A percentile compares a stretch with the other conserved stretches of the same genome.
These are phyloP conservation scores for Balakata baccata DNA, from an alignment of 345 rosid species.

Conservation along the genomic window DNA sequence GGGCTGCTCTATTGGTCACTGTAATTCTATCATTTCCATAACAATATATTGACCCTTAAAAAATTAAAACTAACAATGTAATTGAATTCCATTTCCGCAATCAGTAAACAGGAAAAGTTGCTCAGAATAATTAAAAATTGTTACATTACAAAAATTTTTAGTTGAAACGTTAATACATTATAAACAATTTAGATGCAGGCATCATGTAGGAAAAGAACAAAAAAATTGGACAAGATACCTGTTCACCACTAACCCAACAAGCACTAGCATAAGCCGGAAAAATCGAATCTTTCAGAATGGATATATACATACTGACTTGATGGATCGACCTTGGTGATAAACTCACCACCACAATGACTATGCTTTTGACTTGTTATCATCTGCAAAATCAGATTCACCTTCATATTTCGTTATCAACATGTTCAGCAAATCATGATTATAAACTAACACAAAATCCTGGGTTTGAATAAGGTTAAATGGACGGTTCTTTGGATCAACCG, in stretches of 20 bases:
- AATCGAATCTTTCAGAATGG: not conserved
- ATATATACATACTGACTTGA: slow-evolving; percentile 19
- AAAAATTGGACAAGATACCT: slow-evolving; percentile 10
- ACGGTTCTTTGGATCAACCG: no score
- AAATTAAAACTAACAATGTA: not conserved
- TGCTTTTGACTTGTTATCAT: slow-evolving; percentile 15
- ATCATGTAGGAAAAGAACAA: not conserved
- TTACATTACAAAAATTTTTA: not conserved
- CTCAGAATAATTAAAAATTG: slow-evolving; percentile 4
- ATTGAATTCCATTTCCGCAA: not conserved
- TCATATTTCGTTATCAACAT: not conserved
- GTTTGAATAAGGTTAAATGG: no score
- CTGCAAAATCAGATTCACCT: slow-evolving; percentile 23
- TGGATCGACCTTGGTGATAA: slow-evolving; percentile 10
- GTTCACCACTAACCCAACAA: slow-evolving; percentile 12
- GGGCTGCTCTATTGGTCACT: no score
- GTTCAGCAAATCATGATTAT: not conserved
- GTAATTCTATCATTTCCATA: not conserved
- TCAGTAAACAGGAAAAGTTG: not conserved
- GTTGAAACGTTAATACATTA: slow-evolving; percentile 12
- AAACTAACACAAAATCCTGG: not conserved
- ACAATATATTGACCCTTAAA: not conserved
- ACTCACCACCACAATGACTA: slow-evolving; percentile 14
- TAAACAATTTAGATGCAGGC: not conserved
- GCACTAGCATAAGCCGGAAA: slow-evolving; percentile 5